A percentile compares a stretch with the other conserved stretches of the same genome.
phyloP scores from a whole-genome alignment of 148 eudicot genomes.

The Fagopyrum esculentum region DNA sequence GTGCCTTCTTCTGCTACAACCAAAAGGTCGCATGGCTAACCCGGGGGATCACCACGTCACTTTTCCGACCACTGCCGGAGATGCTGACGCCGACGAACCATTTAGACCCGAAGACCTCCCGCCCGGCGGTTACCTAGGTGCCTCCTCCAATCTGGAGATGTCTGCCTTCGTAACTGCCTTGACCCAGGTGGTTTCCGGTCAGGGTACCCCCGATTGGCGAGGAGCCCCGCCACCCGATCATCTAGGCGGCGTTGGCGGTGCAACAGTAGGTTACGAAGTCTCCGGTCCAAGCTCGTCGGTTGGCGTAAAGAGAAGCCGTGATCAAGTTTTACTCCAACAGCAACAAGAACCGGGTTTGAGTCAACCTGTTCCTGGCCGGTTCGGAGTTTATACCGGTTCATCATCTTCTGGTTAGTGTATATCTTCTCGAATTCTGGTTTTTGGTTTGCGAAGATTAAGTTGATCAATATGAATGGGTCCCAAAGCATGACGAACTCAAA shows the following conservation, averaged over 20 bases:
- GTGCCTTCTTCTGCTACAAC: neutral
- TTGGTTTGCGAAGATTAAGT: neutral
- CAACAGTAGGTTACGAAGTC: neutral
- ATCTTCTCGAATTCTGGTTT: neutral
- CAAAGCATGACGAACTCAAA: neutral
- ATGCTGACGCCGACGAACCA: neutral
- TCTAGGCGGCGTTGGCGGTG: neutral
- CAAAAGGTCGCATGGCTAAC: conserved; percentile 10
- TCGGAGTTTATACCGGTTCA: conserved; percentile 7
- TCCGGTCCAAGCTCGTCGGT: neutral
- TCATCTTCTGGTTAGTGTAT: neutral
- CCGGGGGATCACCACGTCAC: neutral
- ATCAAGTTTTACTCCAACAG: neutral
- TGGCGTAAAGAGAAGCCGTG: conserved; percentile 12
- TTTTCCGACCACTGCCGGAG: neutral
- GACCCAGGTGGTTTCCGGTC: conserved; percentile 11
- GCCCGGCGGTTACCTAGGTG: neutral
- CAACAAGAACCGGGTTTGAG: neutral
- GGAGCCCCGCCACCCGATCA: neutral
- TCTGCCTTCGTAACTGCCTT: neutral
- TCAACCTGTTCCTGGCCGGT: neutral
- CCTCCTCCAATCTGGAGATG: neutral
- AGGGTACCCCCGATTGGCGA: neutral
- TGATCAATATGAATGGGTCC: neutral
- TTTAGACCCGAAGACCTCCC: neutral